Conservation (phyloP, 2,329 filamentous ascomycete species). For the Knufia petricola region DNA sequence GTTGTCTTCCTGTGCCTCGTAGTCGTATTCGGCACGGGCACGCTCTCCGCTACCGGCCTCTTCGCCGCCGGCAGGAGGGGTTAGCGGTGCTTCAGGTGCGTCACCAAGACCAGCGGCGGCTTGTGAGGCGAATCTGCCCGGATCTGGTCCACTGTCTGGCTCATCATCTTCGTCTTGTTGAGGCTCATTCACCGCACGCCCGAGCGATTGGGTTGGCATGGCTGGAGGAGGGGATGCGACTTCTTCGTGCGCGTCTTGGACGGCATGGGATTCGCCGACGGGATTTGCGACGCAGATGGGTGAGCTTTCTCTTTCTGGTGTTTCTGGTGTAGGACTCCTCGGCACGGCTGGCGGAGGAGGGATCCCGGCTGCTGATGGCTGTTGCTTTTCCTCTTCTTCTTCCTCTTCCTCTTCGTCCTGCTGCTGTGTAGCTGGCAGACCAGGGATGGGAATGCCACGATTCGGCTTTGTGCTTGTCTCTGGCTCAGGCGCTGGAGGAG, state of each 20-base stretch:
- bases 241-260: slow-evolving; percentile 36
- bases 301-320: slow-evolving; percentile 50
- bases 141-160: slow-evolving; percentile 50
- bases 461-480: slow-evolving; percentile 61
- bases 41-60: slow-evolving; percentile 48
- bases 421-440: slow-evolving; percentile 53
- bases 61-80: slow-evolving; percentile 26
- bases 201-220: slow-evolving; percentile 56
- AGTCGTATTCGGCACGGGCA: slow-evolving; percentile 83
- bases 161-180: slow-evolving; percentile 59
- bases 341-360: slow-evolving; percentile 34
- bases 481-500: slow-evolving; percentile 50
- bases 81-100: slow-evolving; percentile 38
- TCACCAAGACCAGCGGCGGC: slow-evolving; percentile 43
- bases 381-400: slow-evolving; percentile 28
- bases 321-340: slow-evolving; percentile 41
- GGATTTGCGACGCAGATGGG: slow-evolving; percentile 82
- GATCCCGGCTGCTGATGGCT: slow-evolving; percentile 37
- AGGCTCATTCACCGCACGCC: slow-evolving; percentile 45
- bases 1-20: slow-evolving; percentile 95
- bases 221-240: slow-evolving; percentile 31
- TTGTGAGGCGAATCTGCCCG: slow-evolving; percentile 50
- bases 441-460: slow-evolving; percentile 67
- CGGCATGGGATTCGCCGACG: slow-evolving; percentile 48
- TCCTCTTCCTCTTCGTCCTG: slow-evolving; percentile 37